These are phyloP conservation scores for Agrocybe praecox DNA, from an alignment of 768 basidiomycete genomes.

Conservation along the genomic window DNA sequence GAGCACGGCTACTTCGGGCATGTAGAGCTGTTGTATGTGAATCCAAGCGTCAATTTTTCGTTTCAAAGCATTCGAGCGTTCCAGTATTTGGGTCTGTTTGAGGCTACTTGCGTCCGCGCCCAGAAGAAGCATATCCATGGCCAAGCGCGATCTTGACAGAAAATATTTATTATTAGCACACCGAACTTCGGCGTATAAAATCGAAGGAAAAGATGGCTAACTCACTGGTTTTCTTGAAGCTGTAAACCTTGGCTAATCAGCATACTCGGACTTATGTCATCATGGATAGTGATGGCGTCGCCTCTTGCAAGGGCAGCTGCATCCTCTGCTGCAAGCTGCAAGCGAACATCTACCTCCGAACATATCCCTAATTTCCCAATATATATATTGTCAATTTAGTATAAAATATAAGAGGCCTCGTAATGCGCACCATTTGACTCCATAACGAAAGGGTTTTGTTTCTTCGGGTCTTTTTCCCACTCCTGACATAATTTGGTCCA, in stretches of 20 bases:
- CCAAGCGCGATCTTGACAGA: constrained; percentile 16
- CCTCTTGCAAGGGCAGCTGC: not conserved
- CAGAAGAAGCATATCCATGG: constrained; percentile 9
- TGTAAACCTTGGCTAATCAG: constrained; percentile 31
- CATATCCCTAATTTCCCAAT: not conserved
- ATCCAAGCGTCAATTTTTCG: constrained; percentile 29
- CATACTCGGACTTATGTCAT: constrained; percentile 19
- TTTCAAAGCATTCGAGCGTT: constrained; percentile 20
- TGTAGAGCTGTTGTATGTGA: constrained; percentile 28
- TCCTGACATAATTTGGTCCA: constrained; percentile 21
- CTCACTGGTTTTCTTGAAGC: constrained; percentile 25
- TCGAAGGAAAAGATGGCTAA: not conserved
- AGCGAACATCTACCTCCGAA: constrained; percentile 7
- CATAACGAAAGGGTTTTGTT: constrained; percentile 12
- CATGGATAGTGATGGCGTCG: constrained; percentile 4
- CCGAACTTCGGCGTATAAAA: not conserved
- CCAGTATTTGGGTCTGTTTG: constrained; percentile 28
- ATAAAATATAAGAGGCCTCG: not conserved
- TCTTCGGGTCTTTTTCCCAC: constrained; percentile 8
- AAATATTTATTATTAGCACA: not conserved
- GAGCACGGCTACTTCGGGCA: constrained; percentile 15
- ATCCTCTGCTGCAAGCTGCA: constrained; percentile 12
- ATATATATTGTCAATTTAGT: not conserved
- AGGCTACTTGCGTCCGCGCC: constrained; percentile 26
- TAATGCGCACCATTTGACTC: not conserved